Base-by-base conservation (phyloP, 1,284 basidiomycete genomes). In the Cryptococcus jaspeensis region DNA sequence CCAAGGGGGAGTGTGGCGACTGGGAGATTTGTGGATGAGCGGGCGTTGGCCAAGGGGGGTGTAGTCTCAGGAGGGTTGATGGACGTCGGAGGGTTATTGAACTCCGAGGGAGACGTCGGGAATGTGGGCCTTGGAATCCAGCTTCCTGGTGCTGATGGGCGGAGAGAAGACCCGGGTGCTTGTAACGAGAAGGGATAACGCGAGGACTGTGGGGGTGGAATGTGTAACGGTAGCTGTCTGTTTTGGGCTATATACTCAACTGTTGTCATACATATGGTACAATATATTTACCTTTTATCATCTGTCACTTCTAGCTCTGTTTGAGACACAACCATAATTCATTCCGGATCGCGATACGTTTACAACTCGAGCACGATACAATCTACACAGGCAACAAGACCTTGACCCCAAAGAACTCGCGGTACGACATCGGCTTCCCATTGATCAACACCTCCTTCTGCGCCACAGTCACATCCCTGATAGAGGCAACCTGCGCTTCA, bases 401-500 rank as follows among this genome's bases (percentile, higher is more conserved):
- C 49, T 52, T 57, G 45, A 66, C 63, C 25, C 66, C 66, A 23
- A 66, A 52, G 52, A 63, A 59, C 38, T 60, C 54, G 11, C 55
- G 50, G 37, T 65, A 53, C 40, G 60, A 54, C 56, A 61, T 61
- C 41, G 61, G 59, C 43, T 60, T 58, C 15, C 67, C 67, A 36
- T 67, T 48, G 23, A 67, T 48, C 20, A 47, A 23, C 40, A 69
- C 60, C 49, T 63, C 58, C 42, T 69, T 63, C 23, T 62, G 55
- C 12, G 56, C 56, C 47, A 62, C 61, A 9, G 65, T 63, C 11
- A 58, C 54, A 42, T 65, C 58, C 25, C 61, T 59, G 9, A 61
- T 63, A 47, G 61, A 54, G 15, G 64, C 60, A 43, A 69, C 66
- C 40, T 61, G 61, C 22, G 62, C 62, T 46, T 69, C 67, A 41